Base-by-base conservation (phyloP, 805 yeast genomes). In the Millerozyma acaciae region DNA sequence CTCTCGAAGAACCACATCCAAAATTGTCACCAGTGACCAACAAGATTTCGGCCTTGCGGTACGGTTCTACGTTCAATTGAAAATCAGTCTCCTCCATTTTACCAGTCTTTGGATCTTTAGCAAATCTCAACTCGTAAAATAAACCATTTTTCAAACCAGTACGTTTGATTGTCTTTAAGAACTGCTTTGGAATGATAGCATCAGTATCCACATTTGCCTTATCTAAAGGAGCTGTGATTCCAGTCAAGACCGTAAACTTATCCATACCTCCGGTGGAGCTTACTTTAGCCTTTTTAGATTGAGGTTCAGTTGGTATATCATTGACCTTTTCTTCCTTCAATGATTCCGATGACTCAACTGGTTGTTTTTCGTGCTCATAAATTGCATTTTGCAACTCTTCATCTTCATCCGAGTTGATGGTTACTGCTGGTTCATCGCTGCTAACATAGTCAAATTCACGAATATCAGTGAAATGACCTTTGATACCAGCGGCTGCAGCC, bases 1-100 rank as follows among this genome's bases (percentile, higher is more conserved):
- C 98, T 75, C 98, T 86, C 2, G 97, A 89, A 25, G 97, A 89
- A 53, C 98, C 98, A 70, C 98, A 93, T 47, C 98, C 98, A 57
- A 93, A 93, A 72, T 93, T 93, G 57, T 86, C 95, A 60, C 98
- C 98, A 26, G 94, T 79, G 39, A 88, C 95, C 47, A 90, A 82
- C 45, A 93, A 69, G 47, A 90, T 81, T 61, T 84, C 80, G 14
- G 97, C 82, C 16, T 73, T 52, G 45, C 80, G 76, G 72, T 79
- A 90, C 33, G 96, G 96, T 35, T 72, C 83, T 32, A 78, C 85
- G 60, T 93, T 93, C 49, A 93, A 74, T 35, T 84, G 83, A 46
- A 93, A 93, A 55, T 90, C 96, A n/a, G 96, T 89, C 53, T 76
- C 77, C 37, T 76, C 72, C 39, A 80, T 86, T 43, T 84, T 76